Percentiles rank a stretch among this genome's conserved stretches.
phyloP scores from a whole-genome alignment of 192 early-diverging fungal genomes.

The Backusella parvicylindrica region DNA sequence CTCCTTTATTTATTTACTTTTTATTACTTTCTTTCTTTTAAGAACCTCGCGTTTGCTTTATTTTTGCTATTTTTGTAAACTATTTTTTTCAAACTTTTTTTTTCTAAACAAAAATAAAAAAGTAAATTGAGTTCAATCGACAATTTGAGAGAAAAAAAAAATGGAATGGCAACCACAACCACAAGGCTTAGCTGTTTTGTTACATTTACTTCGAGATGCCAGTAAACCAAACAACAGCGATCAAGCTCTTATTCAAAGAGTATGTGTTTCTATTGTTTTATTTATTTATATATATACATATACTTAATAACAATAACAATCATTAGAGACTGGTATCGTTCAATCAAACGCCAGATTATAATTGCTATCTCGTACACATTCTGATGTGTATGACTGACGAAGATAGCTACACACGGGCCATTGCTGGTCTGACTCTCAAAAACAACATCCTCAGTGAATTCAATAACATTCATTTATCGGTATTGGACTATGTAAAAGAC shows the following conservation, averaged over 20 bases:
- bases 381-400: slow-evolving; percentile 69
- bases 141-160: background rate
- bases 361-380: slow-evolving; percentile 87
- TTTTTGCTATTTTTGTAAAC: slow-evolving; percentile 1
- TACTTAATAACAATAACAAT: background rate
- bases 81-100: background rate
- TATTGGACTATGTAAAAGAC: slow-evolving; percentile 25
- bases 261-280: slow-evolving; percentile 32
- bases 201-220: slow-evolving; percentile 66
- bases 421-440: slow-evolving; percentile 84
- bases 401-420: slow-evolving; percentile 63
- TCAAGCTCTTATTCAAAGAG: slow-evolving; percentile 68
- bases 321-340: slow-evolving; percentile 69
- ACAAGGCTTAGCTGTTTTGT: slow-evolving; percentile 64
- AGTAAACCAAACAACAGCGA: slow-evolving; percentile 63
- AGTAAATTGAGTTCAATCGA: too few relatives aligned
- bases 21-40: background rate
- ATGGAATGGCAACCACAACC: slow-evolving; percentile 69
- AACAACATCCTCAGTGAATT: slow-evolving; percentile 65
- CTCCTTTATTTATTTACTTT: background rate
- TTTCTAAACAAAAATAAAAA: too few relatives aligned
- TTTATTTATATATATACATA: background rate
- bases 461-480: slow-evolving; percentile 46
- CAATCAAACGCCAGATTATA: slow-evolving; percentile 81
- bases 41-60: background rate